These are phyloP conservation scores for Boletellus ananiceps DNA, from an alignment of 768 basidiomycete species.

Conservation along the genomic window DNA sequence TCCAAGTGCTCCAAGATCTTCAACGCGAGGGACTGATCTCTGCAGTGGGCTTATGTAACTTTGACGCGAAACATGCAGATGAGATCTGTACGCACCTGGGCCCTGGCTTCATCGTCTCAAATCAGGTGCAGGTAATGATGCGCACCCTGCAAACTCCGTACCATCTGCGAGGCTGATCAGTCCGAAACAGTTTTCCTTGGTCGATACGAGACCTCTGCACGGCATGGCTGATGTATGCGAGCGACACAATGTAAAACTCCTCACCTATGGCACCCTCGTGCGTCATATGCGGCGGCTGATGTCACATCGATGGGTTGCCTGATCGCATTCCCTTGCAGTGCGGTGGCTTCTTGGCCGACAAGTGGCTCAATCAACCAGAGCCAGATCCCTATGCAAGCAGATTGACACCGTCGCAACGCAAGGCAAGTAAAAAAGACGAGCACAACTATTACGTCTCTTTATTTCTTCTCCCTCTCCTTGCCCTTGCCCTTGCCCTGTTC, in stretches of 20 bases:
- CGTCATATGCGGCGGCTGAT: constrained; percentile 20
- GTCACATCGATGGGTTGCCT: background rate
- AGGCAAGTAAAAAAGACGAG: constrained; percentile 40
- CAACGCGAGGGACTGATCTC: constrained; percentile 55
- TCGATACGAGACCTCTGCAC: constrained; percentile 73
- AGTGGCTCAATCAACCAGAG: constrained; percentile 63
- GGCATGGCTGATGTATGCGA: constrained; percentile 75
- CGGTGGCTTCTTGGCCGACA: constrained; percentile 76
- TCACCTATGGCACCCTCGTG: constrained; percentile 82
- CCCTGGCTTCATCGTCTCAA: constrained; percentile 67
- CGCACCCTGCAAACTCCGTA: background rate
- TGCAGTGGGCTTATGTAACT: constrained; percentile 75
- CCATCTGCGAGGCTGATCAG: constrained; percentile 8
- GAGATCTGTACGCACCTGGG: constrained; percentile 77
- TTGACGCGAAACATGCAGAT: constrained; percentile 68
- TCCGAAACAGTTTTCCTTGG: constrained; percentile 62
- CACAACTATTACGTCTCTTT: no score
- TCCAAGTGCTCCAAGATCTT: constrained; percentile 55
- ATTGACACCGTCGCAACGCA: constrained; percentile 79
- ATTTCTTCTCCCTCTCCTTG: background rate
- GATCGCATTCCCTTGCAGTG: constrained; percentile 44
- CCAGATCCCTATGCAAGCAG: constrained; percentile 66
- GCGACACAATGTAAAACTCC: constrained; percentile 64
- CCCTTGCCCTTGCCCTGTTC: background rate
- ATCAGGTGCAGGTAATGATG: constrained; percentile 70